Percentiles rank a stretch among this genome's conserved stretches.
Evolutionary conservation across 495 filamentous ascomycete species (phyloP).

Genomic region (Penicillium alfredii): DNA sequence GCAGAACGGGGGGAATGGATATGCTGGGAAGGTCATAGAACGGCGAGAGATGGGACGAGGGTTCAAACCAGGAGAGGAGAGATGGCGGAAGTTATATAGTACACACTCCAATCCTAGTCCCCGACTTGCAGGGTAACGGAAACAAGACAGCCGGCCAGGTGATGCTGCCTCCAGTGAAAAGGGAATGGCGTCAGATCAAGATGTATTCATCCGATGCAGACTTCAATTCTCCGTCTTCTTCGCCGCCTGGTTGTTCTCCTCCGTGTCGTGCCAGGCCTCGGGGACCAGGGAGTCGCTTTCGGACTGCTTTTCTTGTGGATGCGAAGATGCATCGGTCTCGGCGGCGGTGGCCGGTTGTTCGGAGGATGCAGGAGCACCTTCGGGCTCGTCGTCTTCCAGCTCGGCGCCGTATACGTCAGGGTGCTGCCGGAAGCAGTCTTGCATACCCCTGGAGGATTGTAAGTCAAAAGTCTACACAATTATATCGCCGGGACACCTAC

Average conservation of each 20-base stretch:
- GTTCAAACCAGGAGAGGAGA: constrained; percentile 14
- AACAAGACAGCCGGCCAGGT: constrained; percentile 5
- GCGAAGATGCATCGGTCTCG: constrained; percentile 15
- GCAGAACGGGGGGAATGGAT: constrained; percentile 24
- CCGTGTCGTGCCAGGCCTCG: constrained; percentile 47
- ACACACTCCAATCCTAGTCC: constrained; percentile 22
- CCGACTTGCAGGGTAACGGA: constrained; percentile 11
- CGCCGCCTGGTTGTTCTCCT: constrained; percentile 22
- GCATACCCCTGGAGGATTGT: constrained; percentile 66
- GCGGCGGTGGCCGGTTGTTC: constrained; percentile 11
- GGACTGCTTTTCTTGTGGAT: constrained; percentile 21
- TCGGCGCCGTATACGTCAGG: constrained; percentile 92
- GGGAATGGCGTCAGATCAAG: constrained; percentile 6
- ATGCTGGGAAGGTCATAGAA: constrained; percentile 23
- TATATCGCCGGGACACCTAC: constrained; percentile 43
- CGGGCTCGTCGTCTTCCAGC: constrained; percentile 67
- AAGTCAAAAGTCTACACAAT: constrained; percentile 4
- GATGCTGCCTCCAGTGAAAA: constrained; percentile 4
- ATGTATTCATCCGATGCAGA: constrained; percentile 3
- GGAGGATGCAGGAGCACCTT: constrained; percentile 11
- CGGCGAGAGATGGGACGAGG: constrained; percentile 11
- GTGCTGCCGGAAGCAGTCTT: constrained; percentile 88
- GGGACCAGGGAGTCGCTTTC: constrained; percentile 44
- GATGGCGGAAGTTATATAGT: constrained; percentile 21
- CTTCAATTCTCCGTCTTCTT: constrained; percentile 27